Evolutionary conservation across 371 early-diverging fungal species (phyloP).

Genomic region (Nosema muscidifuracis): DNA sequence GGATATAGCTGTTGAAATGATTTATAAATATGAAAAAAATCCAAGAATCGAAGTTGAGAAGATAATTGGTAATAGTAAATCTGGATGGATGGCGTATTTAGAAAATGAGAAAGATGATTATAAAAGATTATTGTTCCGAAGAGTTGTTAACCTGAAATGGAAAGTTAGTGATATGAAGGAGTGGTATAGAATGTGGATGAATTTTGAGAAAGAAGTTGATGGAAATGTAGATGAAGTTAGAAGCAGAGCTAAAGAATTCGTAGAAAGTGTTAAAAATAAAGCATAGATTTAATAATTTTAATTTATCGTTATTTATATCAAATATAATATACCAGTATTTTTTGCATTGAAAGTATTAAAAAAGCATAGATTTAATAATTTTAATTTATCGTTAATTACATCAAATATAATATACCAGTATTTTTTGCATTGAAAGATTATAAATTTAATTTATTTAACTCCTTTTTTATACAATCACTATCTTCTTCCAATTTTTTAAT

Average conservation of each 20-base stretch:
- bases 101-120: slow-evolving; percentile 25
- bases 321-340: no score
- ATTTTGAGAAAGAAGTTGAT: slow-evolving; percentile 40
- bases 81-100: slow-evolving; percentile 25
- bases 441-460: background rate
- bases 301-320: no score
- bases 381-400: no score
- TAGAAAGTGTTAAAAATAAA: slow-evolving; percentile 26
- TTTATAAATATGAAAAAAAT: slow-evolving; percentile 29
- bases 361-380: no score
- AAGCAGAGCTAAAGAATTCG: slow-evolving; percentile 36
- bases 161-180: slow-evolving; percentile 38
- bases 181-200: slow-evolving; percentile 42
- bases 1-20: slow-evolving; percentile 13
- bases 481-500: background rate
- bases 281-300: no score
- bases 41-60: slow-evolving; percentile 35
- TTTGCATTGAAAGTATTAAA: no score
- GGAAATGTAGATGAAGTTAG: slow-evolving; percentile 52
- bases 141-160: slow-evolving; percentile 30
- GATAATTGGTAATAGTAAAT: slow-evolving; percentile 19
- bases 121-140: slow-evolving; percentile 31
- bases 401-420: no score
- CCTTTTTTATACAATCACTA: background rate
- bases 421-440: no score